Conservation (phyloP, 2,329 filamentous ascomycete genomes). For the Scorias spongiosa region DNA sequence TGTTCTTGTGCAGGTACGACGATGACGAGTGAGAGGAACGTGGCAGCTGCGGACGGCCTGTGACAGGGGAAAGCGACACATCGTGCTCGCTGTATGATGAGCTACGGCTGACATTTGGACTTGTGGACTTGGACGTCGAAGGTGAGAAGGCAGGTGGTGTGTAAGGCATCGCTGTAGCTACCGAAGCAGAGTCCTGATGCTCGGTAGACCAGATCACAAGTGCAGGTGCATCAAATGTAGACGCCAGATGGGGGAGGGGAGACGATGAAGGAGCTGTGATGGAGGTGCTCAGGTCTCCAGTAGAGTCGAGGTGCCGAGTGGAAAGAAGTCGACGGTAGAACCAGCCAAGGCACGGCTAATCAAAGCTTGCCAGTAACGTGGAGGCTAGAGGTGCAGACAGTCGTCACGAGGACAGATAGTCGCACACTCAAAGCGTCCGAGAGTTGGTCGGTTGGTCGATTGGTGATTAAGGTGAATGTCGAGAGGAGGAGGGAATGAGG, state of each 20-base stretch:
- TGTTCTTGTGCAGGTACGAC: constrained; percentile 46
- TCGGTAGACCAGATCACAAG: constrained; percentile 29
- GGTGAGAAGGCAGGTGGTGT: constrained; percentile 60
- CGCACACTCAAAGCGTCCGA: not conserved
- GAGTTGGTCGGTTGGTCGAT: not conserved
- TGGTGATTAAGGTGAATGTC: not conserved
- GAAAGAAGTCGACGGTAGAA: not conserved
- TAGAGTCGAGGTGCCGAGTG: too few relatives aligned
- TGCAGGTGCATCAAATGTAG: constrained; percentile 9
- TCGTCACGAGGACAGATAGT: not conserved
- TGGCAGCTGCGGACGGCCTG: constrained; percentile 33
- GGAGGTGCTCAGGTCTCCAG: too few relatives aligned
- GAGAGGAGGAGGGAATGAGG: not conserved
- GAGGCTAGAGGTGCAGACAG: not conserved
- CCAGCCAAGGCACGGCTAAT: constrained; percentile 23
- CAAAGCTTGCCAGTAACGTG: constrained; percentile 13
- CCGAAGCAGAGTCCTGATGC: constrained; percentile 18
- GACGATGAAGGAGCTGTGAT: too few relatives aligned
- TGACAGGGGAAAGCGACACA: constrained; percentile 20
- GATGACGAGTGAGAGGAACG: constrained; percentile 40
- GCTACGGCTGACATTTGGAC: constrained; percentile 34
- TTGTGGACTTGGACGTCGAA: constrained; percentile 38
- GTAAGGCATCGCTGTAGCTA: constrained; percentile 59
- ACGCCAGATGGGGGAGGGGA: not conserved
- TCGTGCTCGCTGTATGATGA: constrained; percentile 33